Evolutionary conservation across 805 yeast genomes (phyloP), one percentile per base, ranked within the genome.

Genomic region (Candida parachauliodes): DNA sequence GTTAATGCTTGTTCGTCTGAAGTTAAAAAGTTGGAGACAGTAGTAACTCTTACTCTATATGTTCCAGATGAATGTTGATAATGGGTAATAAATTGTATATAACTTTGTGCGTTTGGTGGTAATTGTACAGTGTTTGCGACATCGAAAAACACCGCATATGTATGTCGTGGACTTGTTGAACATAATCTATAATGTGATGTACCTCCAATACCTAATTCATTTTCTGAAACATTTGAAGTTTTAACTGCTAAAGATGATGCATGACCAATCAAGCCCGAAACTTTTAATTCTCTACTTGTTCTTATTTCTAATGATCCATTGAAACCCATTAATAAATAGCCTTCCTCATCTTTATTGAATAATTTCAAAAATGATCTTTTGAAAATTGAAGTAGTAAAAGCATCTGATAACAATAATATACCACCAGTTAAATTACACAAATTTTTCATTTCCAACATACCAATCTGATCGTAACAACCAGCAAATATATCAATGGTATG

Each of bases 11-110:
- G 60, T 41, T 72, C 77, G 29, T 76, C 76, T 18, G 72, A 62
- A 10, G 80, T 74, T 41, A 77, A 72, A 43, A 72, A 58, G 55
- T 78, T 70, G 40, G 71, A 68, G 42, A 93, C 72, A 0, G 98
- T 93, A 16, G 98, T 91, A 24, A 93, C 97, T 51, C 97, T 78
- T 42, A 87, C 69, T 54, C 97, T 77, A 55, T 77, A 83, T 9
- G 91, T 76, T 41, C 98, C 98, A 20, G 89, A 81, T n/a, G 96
- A 76, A 65, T 93, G 98, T 68, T 93, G 95, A 65, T 93, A 93
- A 51, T 81, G 83, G 16, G 97, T 93, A 48, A 88, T 76, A 65
- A 83, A 91, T 65, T 93, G 99, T 37, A 86, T 77, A 29, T 62
- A 62, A 7, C 56, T 46, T 42, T 52, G 57, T 6, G 59, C 53